Evolutionary conservation across 1,139 yeast genomes (phyloP), one percentile per base, ranked within the genome.

Genomic region (Kurtzmaniella quercitrusa): DNA sequence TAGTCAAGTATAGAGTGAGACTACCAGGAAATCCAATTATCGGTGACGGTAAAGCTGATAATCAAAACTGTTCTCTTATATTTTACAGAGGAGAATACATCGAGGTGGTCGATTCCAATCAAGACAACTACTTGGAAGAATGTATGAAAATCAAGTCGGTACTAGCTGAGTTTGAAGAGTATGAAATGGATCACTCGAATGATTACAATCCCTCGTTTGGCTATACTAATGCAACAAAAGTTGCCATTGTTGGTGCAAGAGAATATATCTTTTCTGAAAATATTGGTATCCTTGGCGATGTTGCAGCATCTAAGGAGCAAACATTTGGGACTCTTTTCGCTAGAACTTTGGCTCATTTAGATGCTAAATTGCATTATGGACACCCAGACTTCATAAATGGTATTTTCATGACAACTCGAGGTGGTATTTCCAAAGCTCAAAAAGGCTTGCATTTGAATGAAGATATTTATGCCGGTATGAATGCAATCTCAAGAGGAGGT

Each of bases 261-360:
- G 96, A 89, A 56, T 87, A 87, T 53, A 86, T 89, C 1, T 89
- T 89, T 56, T 85, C 95, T 0, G 96, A 88, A 58, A 85, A 85
- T 52, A 79, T 85, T 45, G 96, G 96, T 5, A 82, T 88, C 2
- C 65, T 89, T 18, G 96, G 96, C 1, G 96, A 89, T 62, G 83
- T 89, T 45, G 95, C 96, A 1, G 96, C 96, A 1, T 95, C 95
- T 0, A 89, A 89, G 56, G 96, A 89, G 56, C 95, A 89, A 58
- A 89, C 96, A 0, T 89, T 89, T 69, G 96, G 96, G 0, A 89
- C 96, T 0, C 66, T 89, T 45, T 89, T 88, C 68, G 91, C 96
- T 0, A 70, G 96, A 51, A 86, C 96, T 0, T 65, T 89, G 52
- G 91, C 95, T 0, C 85, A 83, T 49, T 81, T 89, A 50, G 95